phyloP scores from a whole-genome alignment of 2,329 filamentous ascomycete species.

The Simplicillium sp. region DNA sequence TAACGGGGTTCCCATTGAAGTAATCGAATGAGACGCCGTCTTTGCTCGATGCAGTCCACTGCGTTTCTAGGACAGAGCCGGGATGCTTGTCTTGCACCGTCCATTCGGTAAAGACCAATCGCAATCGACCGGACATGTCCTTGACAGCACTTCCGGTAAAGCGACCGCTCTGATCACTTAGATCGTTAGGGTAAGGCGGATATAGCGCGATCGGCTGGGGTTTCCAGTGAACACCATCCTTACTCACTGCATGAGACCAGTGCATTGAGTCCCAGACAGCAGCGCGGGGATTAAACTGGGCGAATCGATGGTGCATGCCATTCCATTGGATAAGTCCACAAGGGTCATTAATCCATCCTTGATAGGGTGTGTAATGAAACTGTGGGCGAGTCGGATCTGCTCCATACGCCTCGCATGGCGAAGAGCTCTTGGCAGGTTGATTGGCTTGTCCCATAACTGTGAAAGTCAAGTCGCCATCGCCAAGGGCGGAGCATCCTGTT shows the following conservation, averaged over 20 bases:
- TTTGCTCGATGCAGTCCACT: slow-evolving; percentile 12
- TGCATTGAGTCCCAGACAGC: slow-evolving; percentile 16
- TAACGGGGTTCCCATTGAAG: background rate
- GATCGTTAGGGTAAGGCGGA: slow-evolving; percentile 6
- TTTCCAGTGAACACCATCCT: slow-evolving; percentile 15
- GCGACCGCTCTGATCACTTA: slow-evolving; percentile 11
- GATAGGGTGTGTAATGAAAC: slow-evolving; percentile 16
- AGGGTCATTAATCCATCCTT: slow-evolving; percentile 19
- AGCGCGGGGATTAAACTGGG: slow-evolving; percentile 13
- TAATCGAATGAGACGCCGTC: slow-evolving; percentile 13
- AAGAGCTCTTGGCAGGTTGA: slow-evolving; percentile 10
- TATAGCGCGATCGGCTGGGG: slow-evolving; percentile 13
- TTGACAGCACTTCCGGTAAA: slow-evolving; percentile 15
- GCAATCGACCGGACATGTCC: slow-evolving; percentile 9
- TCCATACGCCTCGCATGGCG: slow-evolving; percentile 13
- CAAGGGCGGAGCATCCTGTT: slow-evolving; percentile 15
- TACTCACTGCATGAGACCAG: slow-evolving; percentile 15
- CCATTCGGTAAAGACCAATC: slow-evolving; percentile 14
- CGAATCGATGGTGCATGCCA: slow-evolving; percentile 17
- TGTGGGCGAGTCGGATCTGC: slow-evolving; percentile 15
- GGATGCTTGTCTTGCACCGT: slow-evolving; percentile 14
- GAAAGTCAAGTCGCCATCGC: slow-evolving; percentile 15
- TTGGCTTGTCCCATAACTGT: slow-evolving; percentile 18
- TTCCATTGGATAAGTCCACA: slow-evolving; percentile 13
- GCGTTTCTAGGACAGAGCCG: slow-evolving; percentile 10